Base-by-base conservation (phyloP, 257 asterid genomes). In the Jacaranda mimosifolia region DNA sequence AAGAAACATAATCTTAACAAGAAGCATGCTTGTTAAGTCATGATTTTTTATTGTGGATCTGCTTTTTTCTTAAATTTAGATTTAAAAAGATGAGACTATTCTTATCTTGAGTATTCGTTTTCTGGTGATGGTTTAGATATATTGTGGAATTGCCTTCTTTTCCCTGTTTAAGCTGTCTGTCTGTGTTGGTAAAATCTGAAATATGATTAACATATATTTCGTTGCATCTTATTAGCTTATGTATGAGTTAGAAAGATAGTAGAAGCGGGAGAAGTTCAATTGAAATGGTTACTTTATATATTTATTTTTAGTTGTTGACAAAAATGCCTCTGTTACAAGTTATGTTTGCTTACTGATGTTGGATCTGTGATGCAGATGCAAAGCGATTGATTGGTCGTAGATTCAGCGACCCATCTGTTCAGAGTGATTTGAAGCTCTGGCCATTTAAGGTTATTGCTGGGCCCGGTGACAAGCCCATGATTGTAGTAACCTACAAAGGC, bases 391-490 rank as follows among this genome's bases (percentile, higher is more conserved):
- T 81, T 1, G 85, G 81, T 0, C 70, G 81, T 0, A 40, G 78
- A 53, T 75, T 68, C 74, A 21, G 26, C 7, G 84, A 80, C 26
- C 63, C 80, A 5, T 70, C 77, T 2, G 84, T 80, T 0, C 84
- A 75, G 73, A 75, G 73, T 14, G 84, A 80, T 49, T n/a, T 70
- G 62, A 70, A 51, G 1, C 79, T 32, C 9, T 79, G 83, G 83
- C 75, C 83, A 2, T 79, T 79, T 55, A 79, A 79, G 57, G 84
- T 80, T n/a, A 42, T 80, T 10, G 8, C 84, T 2, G 84, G 80
- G 6, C 21, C 73, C 4, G 70, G 68, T 1, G 81, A 80, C 55
- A 80, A 80, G 77, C 84, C 84, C 4, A 75, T 80, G 80, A 75
- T 80, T 6, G 69, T 62, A 0, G 74, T 80, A 0, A 51, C 14